A percentile compares a stretch with the other conserved stretches of the same genome.
Evolutionary conservation across 176 grass and related monocot genomes (phyloP).

Genomic region (Elaeis guineensis): DNA sequence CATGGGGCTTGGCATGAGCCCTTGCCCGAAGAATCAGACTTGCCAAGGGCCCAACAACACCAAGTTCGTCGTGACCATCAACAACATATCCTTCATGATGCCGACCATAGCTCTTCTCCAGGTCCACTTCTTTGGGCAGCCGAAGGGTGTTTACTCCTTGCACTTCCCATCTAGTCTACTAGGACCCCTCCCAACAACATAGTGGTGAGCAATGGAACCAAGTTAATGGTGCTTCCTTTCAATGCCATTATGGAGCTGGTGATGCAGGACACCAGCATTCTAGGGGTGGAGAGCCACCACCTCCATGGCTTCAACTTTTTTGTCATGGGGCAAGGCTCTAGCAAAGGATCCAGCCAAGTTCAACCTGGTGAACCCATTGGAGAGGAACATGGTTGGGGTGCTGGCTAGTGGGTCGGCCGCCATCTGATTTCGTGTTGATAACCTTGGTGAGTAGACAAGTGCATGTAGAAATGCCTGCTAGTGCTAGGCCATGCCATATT

Average conservation of each 20-base stretch:
- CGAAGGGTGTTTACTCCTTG: constrained; percentile 33
- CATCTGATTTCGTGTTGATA: not conserved
- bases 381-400: constrained; percentile 4
- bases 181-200: constrained; percentile 50
- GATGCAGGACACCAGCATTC: too few species aligned
- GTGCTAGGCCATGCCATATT: too few species aligned
- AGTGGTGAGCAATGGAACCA: constrained; percentile 35
- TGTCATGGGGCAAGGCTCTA: not conserved
- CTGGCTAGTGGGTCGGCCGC: not conserved
- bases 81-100: constrained; percentile 59
- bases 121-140: constrained; percentile 59
- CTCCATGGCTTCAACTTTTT: constrained; percentile 13
- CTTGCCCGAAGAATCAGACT: constrained; percentile 45
- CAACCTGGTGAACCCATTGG: constrained; percentile 6
- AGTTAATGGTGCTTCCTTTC: too few species aligned
- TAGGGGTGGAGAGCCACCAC: constrained; percentile 7
- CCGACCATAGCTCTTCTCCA: constrained; percentile 56
- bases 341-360: not conserved
- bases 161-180: constrained; percentile 45
- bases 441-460: not conserved
- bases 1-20: too few species aligned
- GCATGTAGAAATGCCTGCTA: too few species aligned
- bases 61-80: constrained; percentile 46
- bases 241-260: too few species aligned
- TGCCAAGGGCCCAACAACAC: constrained; percentile 72